Percentiles rank a stretch among this genome's conserved stretches.
These are phyloP conservation scores for Coemansia sp. DNA, from an alignment of 192 early-diverging fungal species.

Conservation along the genomic window DNA sequence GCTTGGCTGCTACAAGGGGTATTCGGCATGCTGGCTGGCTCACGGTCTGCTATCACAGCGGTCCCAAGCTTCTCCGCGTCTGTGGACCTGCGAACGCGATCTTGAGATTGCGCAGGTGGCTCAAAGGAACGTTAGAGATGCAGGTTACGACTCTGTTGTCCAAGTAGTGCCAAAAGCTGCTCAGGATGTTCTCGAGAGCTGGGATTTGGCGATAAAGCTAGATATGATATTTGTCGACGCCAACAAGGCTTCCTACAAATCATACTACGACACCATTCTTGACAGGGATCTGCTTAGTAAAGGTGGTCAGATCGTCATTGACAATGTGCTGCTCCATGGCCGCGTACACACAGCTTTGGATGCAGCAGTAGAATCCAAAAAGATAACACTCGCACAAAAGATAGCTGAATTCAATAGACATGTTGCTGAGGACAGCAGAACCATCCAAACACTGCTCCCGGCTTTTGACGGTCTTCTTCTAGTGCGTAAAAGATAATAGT, in stretches of 20 bases:
- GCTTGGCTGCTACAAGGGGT: slow-evolving; percentile 67
- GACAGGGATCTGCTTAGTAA: slow-evolving; percentile 55
- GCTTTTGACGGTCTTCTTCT: slow-evolving; percentile 64
- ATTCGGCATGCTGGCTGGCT: slow-evolving; percentile 63
- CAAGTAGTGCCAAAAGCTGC: slow-evolving; percentile 18
- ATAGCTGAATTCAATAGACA: slow-evolving; percentile 58
- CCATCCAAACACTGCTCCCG: slow-evolving; percentile 57
- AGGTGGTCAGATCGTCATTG: slow-evolving; percentile 60
- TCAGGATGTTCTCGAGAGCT: slow-evolving; percentile 15
- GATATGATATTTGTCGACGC: slow-evolving; percentile 69
- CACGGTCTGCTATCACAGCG: slow-evolving; percentile 43
- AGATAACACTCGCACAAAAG: slow-evolving; percentile 12
- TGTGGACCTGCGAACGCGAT: slow-evolving; percentile 47
- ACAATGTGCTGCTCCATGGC: slow-evolving; percentile 59
- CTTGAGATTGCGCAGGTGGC: slow-evolving; percentile 37
- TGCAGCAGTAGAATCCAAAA: not conserved
- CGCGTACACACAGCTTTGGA: slow-evolving; percentile 5
- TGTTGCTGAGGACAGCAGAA: slow-evolving; percentile 58
- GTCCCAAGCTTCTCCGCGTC: not conserved
- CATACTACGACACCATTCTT: slow-evolving; percentile 62
- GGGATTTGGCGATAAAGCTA: slow-evolving; percentile 47
- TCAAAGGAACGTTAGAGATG: slow-evolving; percentile 9
- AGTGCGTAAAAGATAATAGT: slow-evolving; percentile 15
- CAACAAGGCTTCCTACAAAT: slow-evolving; percentile 63
- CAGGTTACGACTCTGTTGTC: slow-evolving; percentile 18